Base-by-base conservation (phyloP, 306 rosid species). In the Herpetospermum pedunculosum region DNA sequence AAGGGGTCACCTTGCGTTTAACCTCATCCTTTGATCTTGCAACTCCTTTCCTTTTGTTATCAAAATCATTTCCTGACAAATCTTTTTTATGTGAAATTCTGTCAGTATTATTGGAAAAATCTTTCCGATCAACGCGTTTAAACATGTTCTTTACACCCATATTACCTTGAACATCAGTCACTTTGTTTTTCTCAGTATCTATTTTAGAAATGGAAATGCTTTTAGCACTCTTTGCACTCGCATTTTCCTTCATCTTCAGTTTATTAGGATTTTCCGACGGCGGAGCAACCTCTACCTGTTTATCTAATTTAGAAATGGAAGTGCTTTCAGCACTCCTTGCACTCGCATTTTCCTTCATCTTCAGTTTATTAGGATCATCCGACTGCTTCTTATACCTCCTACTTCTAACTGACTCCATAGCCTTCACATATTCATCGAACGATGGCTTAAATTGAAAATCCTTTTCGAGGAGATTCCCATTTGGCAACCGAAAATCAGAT, bases 381-480 rank as follows among this genome's bases (percentile, higher is more conserved):
- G 46, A 25, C 53, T 57, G 77, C 69, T 64, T 79, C 74, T 72
- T 85, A 14, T 71, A 80, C 83, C 81, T 78, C 11, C 44, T 76
- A 76, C 84, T 72, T 80, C 78, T 85, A 30, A 82, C 84, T 58
- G 89, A 77, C 81, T 90, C 95, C 99, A 91, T 91, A 48, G 83
- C 92, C 82, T 78, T 88, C 90, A 94, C 86, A 78, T 87, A 86
- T 49, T 88, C 88, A 76, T 89, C 86, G 21, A 94, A 94, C 0
- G 97, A 91, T 1, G 91, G 97, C 87, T 82, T 88, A 76, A 94
- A 94, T 59, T 85, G 85, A 48, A 77, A 55, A 16, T 86, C 96
- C 13, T 84, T 86, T 53, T 79, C 80, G 23, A 83, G 74, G 77
- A 85, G 29, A 53, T 53, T 75, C n/a, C 82, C 85, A 50, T 75